phyloP scores from a whole-genome alignment of 2,329 filamentous ascomycete species.

The Hymenoscyphus scutula region DNA sequence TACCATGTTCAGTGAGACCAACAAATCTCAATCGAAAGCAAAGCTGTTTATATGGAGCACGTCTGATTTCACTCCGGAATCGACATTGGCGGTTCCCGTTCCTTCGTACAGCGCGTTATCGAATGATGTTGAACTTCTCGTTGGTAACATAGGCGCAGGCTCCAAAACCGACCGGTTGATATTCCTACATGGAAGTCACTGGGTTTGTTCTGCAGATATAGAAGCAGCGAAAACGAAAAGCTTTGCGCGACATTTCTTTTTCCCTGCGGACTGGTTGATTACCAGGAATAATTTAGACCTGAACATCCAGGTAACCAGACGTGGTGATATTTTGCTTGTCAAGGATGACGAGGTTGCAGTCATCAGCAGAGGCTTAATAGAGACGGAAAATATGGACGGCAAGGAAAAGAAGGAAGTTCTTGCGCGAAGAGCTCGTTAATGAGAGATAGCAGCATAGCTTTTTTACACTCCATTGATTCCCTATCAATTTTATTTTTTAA shows the following conservation, averaged over 20 bases:
- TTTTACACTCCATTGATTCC: no score
- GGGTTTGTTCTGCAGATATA: slow-evolving; percentile 33
- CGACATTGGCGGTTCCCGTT: slow-evolving; percentile 5
- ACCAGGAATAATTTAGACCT: slow-evolving; percentile 20
- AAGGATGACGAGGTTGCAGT: slow-evolving; percentile 31
- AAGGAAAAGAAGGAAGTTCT: no score
- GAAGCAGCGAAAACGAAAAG: neutral
- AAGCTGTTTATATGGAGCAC: slow-evolving; percentile 16
- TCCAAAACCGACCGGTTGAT: slow-evolving; percentile 26
- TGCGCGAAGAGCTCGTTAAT: no score
- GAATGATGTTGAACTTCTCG: slow-evolving; percentile 24
- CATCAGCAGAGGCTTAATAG: slow-evolving; percentile 32
- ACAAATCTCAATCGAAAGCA: slow-evolving; percentile 30
- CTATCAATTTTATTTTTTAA: no score
- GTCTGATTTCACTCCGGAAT: neutral
- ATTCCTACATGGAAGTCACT: slow-evolving; percentile 32
- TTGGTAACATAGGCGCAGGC: slow-evolving; percentile 18
- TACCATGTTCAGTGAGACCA: slow-evolving; percentile 30
- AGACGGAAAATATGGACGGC: neutral
- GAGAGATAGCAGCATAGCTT: no score
- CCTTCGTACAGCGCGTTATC: slow-evolving; percentile 20
- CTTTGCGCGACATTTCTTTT: slow-evolving; percentile 34
- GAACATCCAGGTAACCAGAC: slow-evolving; percentile 20
- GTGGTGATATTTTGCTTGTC: slow-evolving; percentile 30
- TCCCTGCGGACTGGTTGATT: slow-evolving; percentile 37